Base-by-base conservation (phyloP, 1,284 basidiomycete species). In the Ustilago trichophora region DNA sequence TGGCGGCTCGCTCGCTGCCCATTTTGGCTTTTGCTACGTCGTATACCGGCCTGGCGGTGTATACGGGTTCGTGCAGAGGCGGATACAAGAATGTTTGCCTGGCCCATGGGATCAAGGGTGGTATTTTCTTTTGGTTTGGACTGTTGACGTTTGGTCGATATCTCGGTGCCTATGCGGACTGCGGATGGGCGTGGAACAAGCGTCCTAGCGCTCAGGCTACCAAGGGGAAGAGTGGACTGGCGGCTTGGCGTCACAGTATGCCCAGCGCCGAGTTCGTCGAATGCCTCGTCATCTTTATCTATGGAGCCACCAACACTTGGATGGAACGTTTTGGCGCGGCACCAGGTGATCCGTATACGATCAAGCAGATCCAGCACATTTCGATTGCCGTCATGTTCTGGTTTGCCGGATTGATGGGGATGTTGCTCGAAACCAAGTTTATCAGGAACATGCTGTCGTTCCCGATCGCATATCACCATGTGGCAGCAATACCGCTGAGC, bases 341-440 rank as follows among this genome's bases (percentile, higher is more conserved):
- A 18, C 83, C 89, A 0, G 92, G 91, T 16, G 89, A 90, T 77
- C 91, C 93, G 3, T 96, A 87, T 83, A 91, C 91, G 2, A 90
- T 93, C 43, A 96, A 95, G 83, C 88, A 97, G 81, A 87, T 97
- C 19, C 93, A 98, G 81, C 95, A 98, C 81, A 95, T 96, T 67
- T 88, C 90, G 53, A 97, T 98, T 63, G 93, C 93, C 9, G 81
- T 89, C 74, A 95, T 94, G 93, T 97, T 95, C 83, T 96, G 92
- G 89, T 95, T 93, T 75, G 92, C 91, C 10, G 94, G 94, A 5
- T 85, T 93, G 3, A 83, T 93, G 12, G 94, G 93, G 5, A 91
- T 97, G 87, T 88, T 89, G 13, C 87, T 98, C 56, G 94, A 98
- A 83, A 91, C 90, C 10, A 87, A 85, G 72, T 37, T 38, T 15